Percentiles rank a stretch among this genome's conserved stretches.
These are phyloP conservation scores for Bjerkandera adusta DNA, from an alignment of 1,284 basidiomycete species.

Conservation along the genomic window DNA sequence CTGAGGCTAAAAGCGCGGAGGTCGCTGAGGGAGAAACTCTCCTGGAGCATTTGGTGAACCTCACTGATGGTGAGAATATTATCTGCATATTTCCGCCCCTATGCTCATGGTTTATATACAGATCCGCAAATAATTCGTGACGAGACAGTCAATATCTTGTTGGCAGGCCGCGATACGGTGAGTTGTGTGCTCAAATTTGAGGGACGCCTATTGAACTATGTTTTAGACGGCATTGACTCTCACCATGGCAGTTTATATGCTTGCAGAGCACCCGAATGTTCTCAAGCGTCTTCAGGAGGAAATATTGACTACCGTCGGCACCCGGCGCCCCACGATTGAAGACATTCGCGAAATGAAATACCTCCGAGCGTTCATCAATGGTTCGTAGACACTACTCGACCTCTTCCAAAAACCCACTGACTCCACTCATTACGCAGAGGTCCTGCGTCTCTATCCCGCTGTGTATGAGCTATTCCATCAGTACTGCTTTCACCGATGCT, in stretches of 20 bases:
- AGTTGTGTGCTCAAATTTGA: not conserved
- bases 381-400: conserved; percentile 14
- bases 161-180: conserved; percentile 72
- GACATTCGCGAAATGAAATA: conserved; percentile 29
- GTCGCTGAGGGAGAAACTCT: conserved; percentile 46
- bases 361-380: conserved; percentile 34
- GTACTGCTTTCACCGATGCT: not conserved
- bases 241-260: conserved; percentile 30
- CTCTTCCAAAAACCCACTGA: not conserved
- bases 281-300: conserved; percentile 27
- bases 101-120: conserved; percentile 21
- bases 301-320: conserved; percentile 20
- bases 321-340: conserved; percentile 24
- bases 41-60: conserved; percentile 60
- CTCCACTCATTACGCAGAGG: conserved; percentile 20
- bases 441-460: conserved; percentile 29
- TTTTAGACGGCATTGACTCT: conserved; percentile 30
- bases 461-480: conserved; percentile 24
- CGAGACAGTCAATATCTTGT: conserved; percentile 69
- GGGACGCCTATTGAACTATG: conserved; percentile 1
- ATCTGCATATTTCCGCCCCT: too few species aligned
- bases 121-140: conserved; percentile 61
- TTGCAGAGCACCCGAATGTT: conserved; percentile 30
- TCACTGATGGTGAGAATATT: conserved; percentile 49
- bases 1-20: conserved; percentile 34